Base-by-base conservation (phyloP, 306 rosid species). In the Quercus suber region DNA sequence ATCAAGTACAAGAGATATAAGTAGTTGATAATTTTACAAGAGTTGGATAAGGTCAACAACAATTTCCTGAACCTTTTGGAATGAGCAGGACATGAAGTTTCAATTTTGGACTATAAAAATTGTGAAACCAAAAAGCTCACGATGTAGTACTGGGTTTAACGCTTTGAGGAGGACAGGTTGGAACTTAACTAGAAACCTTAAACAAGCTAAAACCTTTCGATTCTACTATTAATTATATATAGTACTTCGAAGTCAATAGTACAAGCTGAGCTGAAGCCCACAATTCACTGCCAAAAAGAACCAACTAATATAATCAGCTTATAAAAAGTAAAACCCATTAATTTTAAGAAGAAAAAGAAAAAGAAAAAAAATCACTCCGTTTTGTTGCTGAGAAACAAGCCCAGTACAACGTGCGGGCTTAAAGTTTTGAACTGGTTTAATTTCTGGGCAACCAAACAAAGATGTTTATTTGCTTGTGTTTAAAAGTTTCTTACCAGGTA, bases 371-470 rank as follows among this genome's bases (percentile, higher is more conserved):
- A 20, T 59, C 52, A 30, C 25, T 56, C 14, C 35, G 64, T 59
- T 79, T 68, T 74, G 69, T 60, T 55, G 18, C 80, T 52, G 58
- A 43, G 14, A 74, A 83, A 73, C 6, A 59, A 59, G 1, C 67
- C 15, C 18, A 17, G 5, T 14, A 64, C 70, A 30, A 64, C 70
- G 45, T 19, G 41, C 5, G 31, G 31, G 4, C 17, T n/a, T 63
- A 2, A 2, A 28, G 20, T 63, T 15, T 58, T n/a, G 10, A 57
- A 68, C 67, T 73, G 76, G 71, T 69, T 79, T 82, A 41, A 41
- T 41, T 41, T 85, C 73, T 76, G 11, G 82, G 81, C 84, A 75
- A 77, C 78, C 68, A 86, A 89, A 67, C 86, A 74, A 9, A 33
- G 53, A 49, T 7, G 53, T 13, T 49, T 12, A 49, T 3, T 10